Percentiles rank a stretch among this genome's conserved stretches.
phyloP scores from a whole-genome alignment of 2,329 filamentous ascomycete genomes.

The Clonostachys byssicola region DNA sequence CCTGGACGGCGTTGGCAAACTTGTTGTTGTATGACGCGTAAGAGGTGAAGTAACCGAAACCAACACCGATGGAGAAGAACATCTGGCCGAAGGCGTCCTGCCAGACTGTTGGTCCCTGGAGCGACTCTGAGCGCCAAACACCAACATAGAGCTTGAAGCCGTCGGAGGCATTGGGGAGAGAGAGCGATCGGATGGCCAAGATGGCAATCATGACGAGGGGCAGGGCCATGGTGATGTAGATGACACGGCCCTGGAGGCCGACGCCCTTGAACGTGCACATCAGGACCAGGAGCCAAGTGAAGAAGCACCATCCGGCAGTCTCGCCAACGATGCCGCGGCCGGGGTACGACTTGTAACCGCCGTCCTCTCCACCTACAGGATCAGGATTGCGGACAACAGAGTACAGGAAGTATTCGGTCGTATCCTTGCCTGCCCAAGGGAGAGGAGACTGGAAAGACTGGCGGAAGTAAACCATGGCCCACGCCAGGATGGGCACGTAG shows the following conservation, averaged over 20 bases:
- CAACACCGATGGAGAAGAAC: constrained; percentile 36
- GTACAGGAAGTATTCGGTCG: constrained; percentile 1
- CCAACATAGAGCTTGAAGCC: constrained; percentile 37
- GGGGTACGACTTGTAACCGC: constrained; percentile 23
- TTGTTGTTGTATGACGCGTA: constrained; percentile 52
- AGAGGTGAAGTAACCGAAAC: constrained; percentile 50
- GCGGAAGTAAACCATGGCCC: constrained; percentile 53
- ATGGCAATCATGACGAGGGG: constrained; percentile 49
- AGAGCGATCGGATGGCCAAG: constrained; percentile 42
- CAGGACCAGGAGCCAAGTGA: constrained; percentile 54
- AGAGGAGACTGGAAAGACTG: constrained; percentile 45
- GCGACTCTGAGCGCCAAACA: constrained; percentile 34
- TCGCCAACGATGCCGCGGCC: constrained; percentile 40
- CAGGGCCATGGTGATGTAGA: constrained; percentile 53
- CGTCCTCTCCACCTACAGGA: not conserved
- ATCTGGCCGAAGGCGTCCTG: constrained; percentile 46
- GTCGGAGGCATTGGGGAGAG: constrained; percentile 43
- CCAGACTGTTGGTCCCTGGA: constrained; percentile 32
- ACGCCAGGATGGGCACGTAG: constrained; percentile 48
- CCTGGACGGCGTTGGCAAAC: constrained; percentile 48
- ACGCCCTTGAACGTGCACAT: constrained; percentile 53
- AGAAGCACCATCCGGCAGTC: constrained; percentile 47
- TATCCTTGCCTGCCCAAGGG: constrained; percentile 36
- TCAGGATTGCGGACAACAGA: not conserved
- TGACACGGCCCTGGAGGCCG: constrained; percentile 46